phyloP scores from a whole-genome alignment of 169 alveolate genomes.

The Sarcocystis neurona region DNA sequence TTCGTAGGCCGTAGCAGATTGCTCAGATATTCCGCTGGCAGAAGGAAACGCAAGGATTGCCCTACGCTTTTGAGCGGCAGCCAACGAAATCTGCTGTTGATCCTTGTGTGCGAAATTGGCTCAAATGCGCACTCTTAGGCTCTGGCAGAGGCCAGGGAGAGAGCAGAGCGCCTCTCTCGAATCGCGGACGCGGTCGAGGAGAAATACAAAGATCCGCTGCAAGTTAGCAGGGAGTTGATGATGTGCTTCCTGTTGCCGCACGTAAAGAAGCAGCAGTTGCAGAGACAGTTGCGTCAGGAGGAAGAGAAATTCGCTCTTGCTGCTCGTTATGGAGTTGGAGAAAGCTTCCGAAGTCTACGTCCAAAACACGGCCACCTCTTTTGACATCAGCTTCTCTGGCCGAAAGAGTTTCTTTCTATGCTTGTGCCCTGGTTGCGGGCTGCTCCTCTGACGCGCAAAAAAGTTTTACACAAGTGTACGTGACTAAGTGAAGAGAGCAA shows the following conservation, averaged over 20 bases:
- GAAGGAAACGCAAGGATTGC: constrained; percentile 67
- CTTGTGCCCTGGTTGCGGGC: no score
- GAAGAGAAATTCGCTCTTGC: constrained; percentile 53
- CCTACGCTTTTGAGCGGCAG: neutral
- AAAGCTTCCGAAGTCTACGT: constrained; percentile 17
- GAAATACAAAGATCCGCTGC: constrained; percentile 71
- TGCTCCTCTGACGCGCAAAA: no score
- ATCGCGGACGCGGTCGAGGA: constrained; percentile 86
- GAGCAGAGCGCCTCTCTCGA: constrained; percentile 79
- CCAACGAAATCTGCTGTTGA: neutral
- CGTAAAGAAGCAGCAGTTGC: constrained; percentile 77
- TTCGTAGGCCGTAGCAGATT: neutral
- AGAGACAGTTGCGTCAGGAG: constrained; percentile 47
- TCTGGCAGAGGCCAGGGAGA: constrained; percentile 81
- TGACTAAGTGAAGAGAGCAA: no score
- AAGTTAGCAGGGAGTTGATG: constrained; percentile 84
- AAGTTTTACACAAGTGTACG: no score
- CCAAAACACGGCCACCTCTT: constrained; percentile 9
- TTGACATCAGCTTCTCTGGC: no score
- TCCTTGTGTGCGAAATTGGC: constrained; percentile 52
- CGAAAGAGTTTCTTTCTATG: no score
- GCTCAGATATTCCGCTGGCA: neutral
- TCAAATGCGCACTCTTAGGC: constrained; percentile 79
- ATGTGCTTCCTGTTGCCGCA: constrained; percentile 88
- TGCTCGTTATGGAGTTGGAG: constrained; percentile 51